These are phyloP conservation scores for Daldinia eschscholtzii DNA, from an alignment of 2,329 filamentous ascomycete genomes.

Conservation along the genomic window DNA sequence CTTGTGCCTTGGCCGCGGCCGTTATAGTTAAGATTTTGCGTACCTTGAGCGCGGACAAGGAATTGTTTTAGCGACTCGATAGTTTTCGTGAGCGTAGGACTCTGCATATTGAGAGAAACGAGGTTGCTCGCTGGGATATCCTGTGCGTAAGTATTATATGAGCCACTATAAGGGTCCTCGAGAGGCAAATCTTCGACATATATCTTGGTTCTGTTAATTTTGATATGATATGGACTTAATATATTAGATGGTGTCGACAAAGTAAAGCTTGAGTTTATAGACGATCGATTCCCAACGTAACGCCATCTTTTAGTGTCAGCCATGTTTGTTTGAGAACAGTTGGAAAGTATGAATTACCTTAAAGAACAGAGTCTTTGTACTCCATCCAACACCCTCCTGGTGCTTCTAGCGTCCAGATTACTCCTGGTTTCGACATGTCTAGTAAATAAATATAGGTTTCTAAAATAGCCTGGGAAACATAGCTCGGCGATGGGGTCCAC, in stretches of 20 bases:
- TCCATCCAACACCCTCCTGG: slow-evolving; percentile 54
- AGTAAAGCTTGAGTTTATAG: slow-evolving; percentile 40
- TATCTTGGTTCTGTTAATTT: slow-evolving; percentile 52
- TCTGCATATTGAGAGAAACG: slow-evolving; percentile 57
- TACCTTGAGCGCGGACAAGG: slow-evolving; percentile 53
- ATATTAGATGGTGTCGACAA: slow-evolving; percentile 58
- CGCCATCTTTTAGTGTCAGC: slow-evolving; percentile 54
- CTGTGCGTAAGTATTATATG: slow-evolving; percentile 54
- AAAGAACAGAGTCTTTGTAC: slow-evolving; percentile 57
- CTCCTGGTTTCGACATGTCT: slow-evolving; percentile 58
- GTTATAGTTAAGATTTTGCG: slow-evolving; percentile 59
- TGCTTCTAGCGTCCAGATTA: slow-evolving; percentile 56
- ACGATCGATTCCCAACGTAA: slow-evolving; percentile 53
- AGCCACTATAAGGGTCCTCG: slow-evolving; percentile 53
- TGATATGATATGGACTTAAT: slow-evolving; percentile 52
- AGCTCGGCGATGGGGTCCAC: slow-evolving; percentile 53
- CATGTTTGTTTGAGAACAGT: not conserved
- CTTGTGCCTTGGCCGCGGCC: slow-evolving; percentile 61
- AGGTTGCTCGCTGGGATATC: slow-evolving; percentile 57
- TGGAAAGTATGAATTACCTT: slow-evolving; percentile 52
- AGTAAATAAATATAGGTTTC: slow-evolving; percentile 56
- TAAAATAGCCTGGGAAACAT: slow-evolving; percentile 52
- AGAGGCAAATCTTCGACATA: slow-evolving; percentile 59
- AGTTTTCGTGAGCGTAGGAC: slow-evolving; percentile 56
- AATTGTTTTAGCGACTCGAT: slow-evolving; percentile 60